Percentiles rank a stretch among this genome's conserved stretches.
These are phyloP conservation scores for Canna indica DNA, from an alignment of 176 grass and related monocot genomes.

Conservation along the genomic window DNA sequence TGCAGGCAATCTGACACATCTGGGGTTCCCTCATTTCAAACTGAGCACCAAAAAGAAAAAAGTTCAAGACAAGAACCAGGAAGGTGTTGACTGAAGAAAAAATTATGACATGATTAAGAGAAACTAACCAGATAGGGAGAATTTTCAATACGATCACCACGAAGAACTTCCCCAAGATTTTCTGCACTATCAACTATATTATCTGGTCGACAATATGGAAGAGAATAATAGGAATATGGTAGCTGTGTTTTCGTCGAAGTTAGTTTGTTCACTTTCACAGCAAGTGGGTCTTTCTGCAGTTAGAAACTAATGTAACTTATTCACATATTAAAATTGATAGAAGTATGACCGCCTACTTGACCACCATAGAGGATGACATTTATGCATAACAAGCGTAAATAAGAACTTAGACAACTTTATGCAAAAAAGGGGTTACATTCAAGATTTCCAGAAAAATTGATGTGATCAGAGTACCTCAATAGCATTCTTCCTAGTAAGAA, in stretches of 20 bases:
- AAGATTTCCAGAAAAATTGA: not conserved
- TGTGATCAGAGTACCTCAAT: not conserved
- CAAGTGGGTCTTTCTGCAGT: slow-evolving; percentile 15
- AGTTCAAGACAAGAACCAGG: not conserved
- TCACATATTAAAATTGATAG: not conserved
- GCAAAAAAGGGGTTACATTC: not conserved
- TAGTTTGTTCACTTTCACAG: slow-evolving; percentile 13
- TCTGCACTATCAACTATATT: slow-evolving; percentile 12
- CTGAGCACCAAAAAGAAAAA: not conserved
- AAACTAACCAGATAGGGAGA: slow-evolving; percentile 14
- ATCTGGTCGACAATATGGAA: slow-evolving; percentile 12
- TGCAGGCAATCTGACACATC: slow-evolving; percentile 13
- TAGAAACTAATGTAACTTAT: not conserved
- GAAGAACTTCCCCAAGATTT: slow-evolving; percentile 19
- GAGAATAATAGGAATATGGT: slow-evolving; percentile 15
- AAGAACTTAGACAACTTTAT: not conserved
- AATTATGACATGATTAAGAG: not conserved
- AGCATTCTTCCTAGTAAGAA: not conserved
- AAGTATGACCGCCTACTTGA: too few relatives aligned
- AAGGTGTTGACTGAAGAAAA: not conserved
- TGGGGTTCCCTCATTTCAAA: slow-evolving; percentile 16
- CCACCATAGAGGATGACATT: too few relatives aligned
- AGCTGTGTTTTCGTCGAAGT: slow-evolving; percentile 17
- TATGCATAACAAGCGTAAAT: too few relatives aligned
- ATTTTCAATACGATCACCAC: slow-evolving; percentile 23